Conservation (phyloP, 2,329 filamentous ascomycete species). For the Aspergillus sp. region DNA sequence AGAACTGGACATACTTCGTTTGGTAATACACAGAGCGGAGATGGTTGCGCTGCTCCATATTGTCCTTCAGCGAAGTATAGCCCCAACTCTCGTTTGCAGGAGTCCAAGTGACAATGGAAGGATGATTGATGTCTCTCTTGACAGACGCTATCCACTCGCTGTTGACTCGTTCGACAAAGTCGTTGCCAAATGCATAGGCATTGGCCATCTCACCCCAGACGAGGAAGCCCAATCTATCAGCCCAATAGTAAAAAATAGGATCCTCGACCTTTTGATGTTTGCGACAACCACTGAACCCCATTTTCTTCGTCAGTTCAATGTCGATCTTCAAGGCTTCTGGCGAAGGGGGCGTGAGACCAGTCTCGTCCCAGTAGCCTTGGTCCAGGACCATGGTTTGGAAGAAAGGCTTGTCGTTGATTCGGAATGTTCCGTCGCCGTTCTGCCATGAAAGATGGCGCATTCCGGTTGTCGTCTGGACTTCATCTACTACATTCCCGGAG, state of each 20-base stretch:
- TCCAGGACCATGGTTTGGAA: conserved; percentile 64
- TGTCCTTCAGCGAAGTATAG: conserved; percentile 53
- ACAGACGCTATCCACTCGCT: conserved; percentile 60
- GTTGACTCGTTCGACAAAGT: conserved; percentile 55
- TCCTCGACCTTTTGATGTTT: conserved; percentile 64
- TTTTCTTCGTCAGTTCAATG: conserved; percentile 53
- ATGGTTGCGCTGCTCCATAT: conserved; percentile 56
- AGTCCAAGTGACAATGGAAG: conserved; percentile 60
- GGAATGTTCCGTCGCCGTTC: conserved; percentile 52
- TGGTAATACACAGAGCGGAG: conserved; percentile 57
- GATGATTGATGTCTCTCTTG: conserved; percentile 59
- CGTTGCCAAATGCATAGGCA: conserved; percentile 55
- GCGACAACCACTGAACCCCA: conserved; percentile 64
- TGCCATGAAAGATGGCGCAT: conserved; percentile 57
- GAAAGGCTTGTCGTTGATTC: conserved; percentile 59
- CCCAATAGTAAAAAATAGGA: conserved; percentile 60
- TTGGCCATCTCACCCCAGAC: conserved; percentile 68
- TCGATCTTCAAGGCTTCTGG: conserved; percentile 61
- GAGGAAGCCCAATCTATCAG: conserved; percentile 58
- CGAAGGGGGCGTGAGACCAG: conserved; percentile 59
- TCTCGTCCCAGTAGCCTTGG: conserved; percentile 66
- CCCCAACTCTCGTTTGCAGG: conserved; percentile 61
- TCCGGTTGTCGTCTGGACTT: conserved; percentile 54
- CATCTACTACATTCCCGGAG: conserved; percentile 34
- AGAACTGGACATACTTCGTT: conserved; percentile 47